Evolutionary conservation across 306 rosid genomes (phyloP), one percentile per base, ranked within the genome.

Genomic region (Malus sylvestris): DNA sequence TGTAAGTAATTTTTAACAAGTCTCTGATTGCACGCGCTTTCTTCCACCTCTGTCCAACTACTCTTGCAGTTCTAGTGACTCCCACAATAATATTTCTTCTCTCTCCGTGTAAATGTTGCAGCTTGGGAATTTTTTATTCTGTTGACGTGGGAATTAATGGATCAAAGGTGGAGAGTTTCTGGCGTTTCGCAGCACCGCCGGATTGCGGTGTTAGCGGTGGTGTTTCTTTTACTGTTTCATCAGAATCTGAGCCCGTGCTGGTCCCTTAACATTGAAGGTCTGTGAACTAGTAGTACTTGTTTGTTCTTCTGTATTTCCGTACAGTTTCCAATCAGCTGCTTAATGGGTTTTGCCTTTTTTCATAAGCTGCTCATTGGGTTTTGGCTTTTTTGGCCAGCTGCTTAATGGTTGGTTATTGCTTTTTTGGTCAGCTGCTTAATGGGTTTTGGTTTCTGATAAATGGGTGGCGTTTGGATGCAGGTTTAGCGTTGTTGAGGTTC

Each of bases 401-500:
- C 8, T 14, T 44, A 3, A 33, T 65, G 70, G 70, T n/a, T 65
- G 70, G 70, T n/a, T 45, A 46, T 38, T 32, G 9, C 22, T 8
- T 64, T 71, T 68, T 25, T 7, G 8, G 16, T 16, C 20, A 16
- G 46, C 38, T 68, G 19, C 8, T 15, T 27, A 6, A 19, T 35
- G 70, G 70, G 23, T 46, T 57, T 38, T 32, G 57, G 8, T 27
- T 10, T 65, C 55, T 49, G 8, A 49, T 2, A 49, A 58, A n/a
- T 60, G 59, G 52, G 10, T 61, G 15, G 61, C 79, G 68, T 69
- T 83, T 87, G 80, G 85, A 62, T 74, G 84, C 87, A 93, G 98
- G 91, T 74, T 46, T 85, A 72, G 87, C 87, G 18, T 77, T 89
- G 86, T 46, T 85, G 71, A 84, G 71, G 86, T 81, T 93, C 77